Percentiles rank a stretch among this genome's conserved stretches.
These are phyloP conservation scores for Cordyceps sp. DNA, from an alignment of 2,329 filamentous ascomycete genomes.

Conservation along the genomic window DNA sequence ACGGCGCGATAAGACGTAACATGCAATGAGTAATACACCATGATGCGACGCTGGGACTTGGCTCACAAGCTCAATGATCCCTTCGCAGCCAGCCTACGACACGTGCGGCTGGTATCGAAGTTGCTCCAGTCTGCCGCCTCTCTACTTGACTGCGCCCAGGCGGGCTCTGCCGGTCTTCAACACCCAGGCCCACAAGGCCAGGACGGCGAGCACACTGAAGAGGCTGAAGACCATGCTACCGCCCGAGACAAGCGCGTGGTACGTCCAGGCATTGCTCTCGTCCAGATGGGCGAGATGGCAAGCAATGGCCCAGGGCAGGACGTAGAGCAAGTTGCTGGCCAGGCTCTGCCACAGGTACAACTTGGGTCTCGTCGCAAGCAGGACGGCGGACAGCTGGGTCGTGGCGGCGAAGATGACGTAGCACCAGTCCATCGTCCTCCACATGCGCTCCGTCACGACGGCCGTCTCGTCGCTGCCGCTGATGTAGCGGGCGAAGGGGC, in stretches of 20 bases:
- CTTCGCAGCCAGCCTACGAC: too few species aligned
- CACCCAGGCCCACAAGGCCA: constrained; percentile 32
- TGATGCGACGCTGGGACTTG: too few species aligned
- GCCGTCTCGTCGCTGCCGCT: constrained; percentile 40
- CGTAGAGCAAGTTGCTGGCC: constrained; percentile 48
- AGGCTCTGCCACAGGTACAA: constrained; percentile 57
- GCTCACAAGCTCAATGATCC: too few species aligned
- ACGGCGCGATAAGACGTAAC: too few species aligned
- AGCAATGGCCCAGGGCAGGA: constrained; percentile 54
- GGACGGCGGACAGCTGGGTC: constrained; percentile 46
- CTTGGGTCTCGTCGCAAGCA: constrained; percentile 44
- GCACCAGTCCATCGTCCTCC: constrained; percentile 44
- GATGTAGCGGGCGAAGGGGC: constrained; percentile 45
- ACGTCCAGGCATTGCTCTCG: constrained; percentile 44
- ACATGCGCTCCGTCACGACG: constrained; percentile 48
- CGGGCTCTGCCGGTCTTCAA: too few species aligned
- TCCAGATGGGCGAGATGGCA: constrained; percentile 32
- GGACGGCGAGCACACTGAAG: constrained; percentile 32
- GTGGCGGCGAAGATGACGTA: constrained; percentile 54
- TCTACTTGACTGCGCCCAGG: too few species aligned
- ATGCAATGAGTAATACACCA: too few species aligned
- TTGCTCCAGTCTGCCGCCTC: too few species aligned
- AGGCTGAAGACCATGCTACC: constrained; percentile 54
- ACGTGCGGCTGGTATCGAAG: too few species aligned
- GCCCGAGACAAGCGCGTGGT: constrained; percentile 49